Conservation (phyloP, 495 filamentous ascomycete species). For the Xylaria acuta region DNA sequence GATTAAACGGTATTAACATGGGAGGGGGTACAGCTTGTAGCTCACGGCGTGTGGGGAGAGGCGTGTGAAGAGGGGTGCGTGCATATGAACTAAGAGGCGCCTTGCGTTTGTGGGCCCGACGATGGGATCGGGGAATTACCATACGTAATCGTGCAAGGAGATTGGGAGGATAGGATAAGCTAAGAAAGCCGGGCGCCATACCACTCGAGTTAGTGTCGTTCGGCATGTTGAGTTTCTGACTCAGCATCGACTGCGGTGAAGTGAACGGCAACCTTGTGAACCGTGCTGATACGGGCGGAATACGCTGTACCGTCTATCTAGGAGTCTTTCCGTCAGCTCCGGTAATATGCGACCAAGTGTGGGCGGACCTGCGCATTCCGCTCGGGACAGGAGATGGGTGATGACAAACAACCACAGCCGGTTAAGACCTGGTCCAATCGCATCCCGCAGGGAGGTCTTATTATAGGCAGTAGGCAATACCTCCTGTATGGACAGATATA, state of each 20-base stretch:
- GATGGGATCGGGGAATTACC: constrained; percentile 28
- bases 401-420: constrained; percentile 21
- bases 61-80: not conserved
- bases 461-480: not conserved
- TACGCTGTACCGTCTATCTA: constrained; percentile 17
- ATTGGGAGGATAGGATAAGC: constrained; percentile 16
- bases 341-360: not conserved
- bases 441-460: constrained; percentile 6
- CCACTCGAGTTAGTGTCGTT: constrained; percentile 20
- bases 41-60: constrained; percentile 13
- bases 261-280: not conserved
- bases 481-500: not conserved
- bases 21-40: constrained; percentile 24
- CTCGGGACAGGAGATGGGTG: constrained; percentile 20
- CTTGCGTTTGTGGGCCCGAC: constrained; percentile 21
- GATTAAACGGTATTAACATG: constrained; percentile 39
- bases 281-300: constrained; percentile 17
- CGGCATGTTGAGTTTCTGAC: constrained; percentile 23
- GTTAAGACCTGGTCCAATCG: not conserved
- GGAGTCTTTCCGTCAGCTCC: constrained; percentile 20
- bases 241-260: constrained; percentile 22
- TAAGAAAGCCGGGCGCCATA: constrained; percentile 21
- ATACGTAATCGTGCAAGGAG: constrained; percentile 28
- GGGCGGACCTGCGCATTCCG: constrained; percentile 21
- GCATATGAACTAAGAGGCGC: not conserved